Conservation (phyloP, 1,139 yeast genomes). For the Saccharomycopsis hybrid region DNA sequence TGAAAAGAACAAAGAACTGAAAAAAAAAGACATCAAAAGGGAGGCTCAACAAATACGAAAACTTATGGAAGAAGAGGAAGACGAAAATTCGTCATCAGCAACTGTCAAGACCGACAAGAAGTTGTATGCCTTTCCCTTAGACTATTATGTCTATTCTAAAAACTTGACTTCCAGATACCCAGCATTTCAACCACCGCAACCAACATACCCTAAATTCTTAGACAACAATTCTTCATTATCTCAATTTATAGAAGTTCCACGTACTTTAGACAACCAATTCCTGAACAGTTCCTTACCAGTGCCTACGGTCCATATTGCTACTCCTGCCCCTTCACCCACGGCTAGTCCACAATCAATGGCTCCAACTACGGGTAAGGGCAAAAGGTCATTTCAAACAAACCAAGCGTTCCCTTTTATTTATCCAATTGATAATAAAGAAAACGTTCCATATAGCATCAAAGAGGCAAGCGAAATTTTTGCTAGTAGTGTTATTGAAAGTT, state of each 20-base stretch:
- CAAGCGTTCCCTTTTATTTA: slow-evolving; percentile 75
- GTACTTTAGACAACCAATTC: slow-evolving; percentile 49
- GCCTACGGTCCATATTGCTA: slow-evolving; percentile 69
- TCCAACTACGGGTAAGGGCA: slow-evolving; percentile 47
- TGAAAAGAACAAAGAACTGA: not conserved
- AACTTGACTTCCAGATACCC: slow-evolving; percentile 76
- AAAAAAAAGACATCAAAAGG: too few species aligned
- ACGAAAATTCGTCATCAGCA: not conserved
- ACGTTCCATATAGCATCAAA: slow-evolving; percentile 65
- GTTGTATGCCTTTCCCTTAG: slow-evolving; percentile 64
- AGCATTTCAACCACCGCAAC: slow-evolving; percentile 46
- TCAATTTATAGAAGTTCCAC: slow-evolving; percentile 53
- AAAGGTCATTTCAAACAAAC: slow-evolving; percentile 73
- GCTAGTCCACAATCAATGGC: slow-evolving; percentile 42
- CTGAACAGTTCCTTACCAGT: slow-evolving; percentile 51
- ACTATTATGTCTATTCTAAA: slow-evolving; percentile 71
- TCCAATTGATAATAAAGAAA: slow-evolving; percentile 40
- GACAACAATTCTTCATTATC: slow-evolving; percentile 50
- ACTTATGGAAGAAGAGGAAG: slow-evolving; percentile 4
- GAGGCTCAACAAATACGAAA: too few species aligned
- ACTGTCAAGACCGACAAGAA: slow-evolving; percentile 20
- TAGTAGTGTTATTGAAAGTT: slow-evolving; percentile 57
- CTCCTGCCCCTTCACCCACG: slow-evolving; percentile 87
- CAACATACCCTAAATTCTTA: slow-evolving; percentile 37
- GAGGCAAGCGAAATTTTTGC: slow-evolving; percentile 71